Percentiles rank a stretch among this genome's conserved stretches.
These are phyloP conservation scores for Kipferlia bialata DNA, from an alignment of 78 protist genomes.

Conservation along the genomic window DNA sequence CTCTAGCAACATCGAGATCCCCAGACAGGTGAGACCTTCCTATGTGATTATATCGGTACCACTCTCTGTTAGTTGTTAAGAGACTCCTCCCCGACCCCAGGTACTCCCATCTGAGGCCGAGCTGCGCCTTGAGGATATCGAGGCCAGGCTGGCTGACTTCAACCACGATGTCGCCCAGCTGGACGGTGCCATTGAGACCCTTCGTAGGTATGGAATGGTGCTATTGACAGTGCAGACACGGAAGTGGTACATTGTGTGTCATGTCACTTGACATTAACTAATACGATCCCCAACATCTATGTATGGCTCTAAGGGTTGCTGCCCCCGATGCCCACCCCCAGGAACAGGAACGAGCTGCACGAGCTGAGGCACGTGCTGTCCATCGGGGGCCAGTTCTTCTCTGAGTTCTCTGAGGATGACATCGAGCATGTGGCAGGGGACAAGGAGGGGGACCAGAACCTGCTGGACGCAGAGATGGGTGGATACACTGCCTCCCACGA, in stretches of 20 bases:
- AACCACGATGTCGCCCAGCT: neutral
- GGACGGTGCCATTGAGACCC: neutral
- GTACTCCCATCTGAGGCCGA: neutral
- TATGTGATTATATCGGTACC: neutral
- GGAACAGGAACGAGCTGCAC: neutral
- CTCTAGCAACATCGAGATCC: neutral
- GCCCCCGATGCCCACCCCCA: no score
- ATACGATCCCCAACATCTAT: no score
- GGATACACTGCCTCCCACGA: no score
- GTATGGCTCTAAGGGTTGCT: no score
- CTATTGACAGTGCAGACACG: no score
- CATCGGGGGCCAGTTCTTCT: neutral
- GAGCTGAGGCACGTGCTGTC: conserved; percentile 4
- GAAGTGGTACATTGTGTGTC: no score
- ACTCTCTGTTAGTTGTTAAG: neutral
- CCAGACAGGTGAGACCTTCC: neutral
- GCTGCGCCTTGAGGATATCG: neutral
- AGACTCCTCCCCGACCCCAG: no score
- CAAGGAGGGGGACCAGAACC: no score
- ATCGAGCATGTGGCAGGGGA: no score
- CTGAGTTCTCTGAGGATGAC: neutral
- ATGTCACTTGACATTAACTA: no score
- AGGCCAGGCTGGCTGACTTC: neutral
- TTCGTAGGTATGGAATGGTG: no score
- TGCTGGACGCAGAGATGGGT: no score